These are phyloP conservation scores for Kentomonas sorsogonicus DNA, from an alignment of 208 protist species.

Conservation along the genomic window DNA sequence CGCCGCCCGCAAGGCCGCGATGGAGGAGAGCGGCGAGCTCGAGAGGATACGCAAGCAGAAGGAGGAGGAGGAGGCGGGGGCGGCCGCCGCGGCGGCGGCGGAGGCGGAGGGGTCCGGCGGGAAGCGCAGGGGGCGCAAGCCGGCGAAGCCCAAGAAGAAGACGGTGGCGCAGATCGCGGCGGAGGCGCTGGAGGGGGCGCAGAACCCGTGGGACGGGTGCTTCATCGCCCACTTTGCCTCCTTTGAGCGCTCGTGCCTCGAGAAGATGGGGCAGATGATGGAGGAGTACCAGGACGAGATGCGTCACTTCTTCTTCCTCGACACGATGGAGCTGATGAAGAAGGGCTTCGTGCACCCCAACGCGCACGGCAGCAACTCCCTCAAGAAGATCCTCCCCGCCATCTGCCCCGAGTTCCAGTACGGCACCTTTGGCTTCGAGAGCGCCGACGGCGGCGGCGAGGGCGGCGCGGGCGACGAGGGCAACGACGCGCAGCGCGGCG, in stretches of 20 bases:
- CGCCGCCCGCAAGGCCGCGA: constrained; percentile 55
- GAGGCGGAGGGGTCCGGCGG: constrained; percentile 10
- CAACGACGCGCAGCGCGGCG: constrained; percentile 66
- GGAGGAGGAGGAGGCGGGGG: constrained; percentile 17
- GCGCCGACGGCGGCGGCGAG: background rate
- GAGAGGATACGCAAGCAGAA: constrained; percentile 18
- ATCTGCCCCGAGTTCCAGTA: constrained; percentile 85
- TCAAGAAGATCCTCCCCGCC: constrained; percentile 88
- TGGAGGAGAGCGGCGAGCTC: constrained; percentile 57
- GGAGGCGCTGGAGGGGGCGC: constrained; percentile 35
- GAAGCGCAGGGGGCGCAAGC: constrained; percentile 15
- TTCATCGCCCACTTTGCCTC: constrained; percentile 86
- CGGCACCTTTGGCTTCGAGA: constrained; percentile 73
- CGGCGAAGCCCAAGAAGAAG: constrained; percentile 22
- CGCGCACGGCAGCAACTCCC: constrained; percentile 78
- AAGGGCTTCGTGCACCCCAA: constrained; percentile 76
- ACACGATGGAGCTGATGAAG: constrained; percentile 83
- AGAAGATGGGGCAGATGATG: constrained; percentile 76
- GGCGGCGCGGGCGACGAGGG: constrained; percentile 14
- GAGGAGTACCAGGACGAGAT: constrained; percentile 74
- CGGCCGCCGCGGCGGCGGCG: constrained; percentile 15
- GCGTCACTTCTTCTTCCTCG: constrained; percentile 79
- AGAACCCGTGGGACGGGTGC: constrained; percentile 74
- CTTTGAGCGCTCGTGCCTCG: constrained; percentile 85
- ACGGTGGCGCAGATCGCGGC: constrained; percentile 34